Percentiles rank a stretch among this genome's conserved stretches.
Evolutionary conservation across 2,329 filamentous ascomycete genomes (phyloP).

Genomic region (Ascocoryne sarcoides): DNA sequence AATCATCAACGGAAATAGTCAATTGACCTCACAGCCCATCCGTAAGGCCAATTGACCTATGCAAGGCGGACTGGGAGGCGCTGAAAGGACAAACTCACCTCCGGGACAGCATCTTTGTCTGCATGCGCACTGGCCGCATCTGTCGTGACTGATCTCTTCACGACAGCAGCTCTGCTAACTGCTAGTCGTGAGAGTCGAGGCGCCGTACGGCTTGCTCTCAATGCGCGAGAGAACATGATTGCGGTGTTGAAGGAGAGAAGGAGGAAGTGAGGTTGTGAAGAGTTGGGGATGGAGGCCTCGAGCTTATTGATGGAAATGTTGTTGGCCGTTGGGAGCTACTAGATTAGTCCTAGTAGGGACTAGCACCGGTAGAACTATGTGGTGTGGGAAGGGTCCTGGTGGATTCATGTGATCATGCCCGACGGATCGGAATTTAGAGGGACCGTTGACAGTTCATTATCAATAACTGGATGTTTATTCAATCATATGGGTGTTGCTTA

Average conservation of each 20-base stretch:
- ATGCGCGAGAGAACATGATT: not conserved
- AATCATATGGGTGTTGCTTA: no score
- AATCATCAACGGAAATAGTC: not conserved
- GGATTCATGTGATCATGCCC: no score
- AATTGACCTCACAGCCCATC: slow-evolving; percentile 3
- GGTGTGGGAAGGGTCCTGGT: no score
- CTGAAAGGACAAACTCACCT: slow-evolving; percentile 39
- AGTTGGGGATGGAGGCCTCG: not conserved
- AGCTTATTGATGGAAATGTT: not conserved
- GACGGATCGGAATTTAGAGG: no score
- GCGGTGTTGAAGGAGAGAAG: not conserved
- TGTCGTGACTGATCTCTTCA: slow-evolving; percentile 73
- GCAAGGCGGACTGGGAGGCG: not conserved
- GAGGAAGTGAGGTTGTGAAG: not conserved
- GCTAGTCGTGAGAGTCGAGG: not conserved
- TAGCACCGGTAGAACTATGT: no score
- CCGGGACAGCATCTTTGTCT: slow-evolving; percentile 64
- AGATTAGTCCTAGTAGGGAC: not conserved
- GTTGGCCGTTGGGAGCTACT: not conserved
- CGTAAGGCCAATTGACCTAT: slow-evolving; percentile 5
- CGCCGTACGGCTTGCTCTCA: slow-evolving; percentile 1
- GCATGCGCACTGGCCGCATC: slow-evolving; percentile 88
- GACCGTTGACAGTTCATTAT: no score
- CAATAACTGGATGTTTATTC: no score
- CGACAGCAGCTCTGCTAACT: slow-evolving; percentile 26